A percentile compares a stretch with the other conserved stretches of the same genome.
Evolutionary conservation across 305 asterid species (phyloP).

Genomic region (Fraxinus ornus): DNA sequence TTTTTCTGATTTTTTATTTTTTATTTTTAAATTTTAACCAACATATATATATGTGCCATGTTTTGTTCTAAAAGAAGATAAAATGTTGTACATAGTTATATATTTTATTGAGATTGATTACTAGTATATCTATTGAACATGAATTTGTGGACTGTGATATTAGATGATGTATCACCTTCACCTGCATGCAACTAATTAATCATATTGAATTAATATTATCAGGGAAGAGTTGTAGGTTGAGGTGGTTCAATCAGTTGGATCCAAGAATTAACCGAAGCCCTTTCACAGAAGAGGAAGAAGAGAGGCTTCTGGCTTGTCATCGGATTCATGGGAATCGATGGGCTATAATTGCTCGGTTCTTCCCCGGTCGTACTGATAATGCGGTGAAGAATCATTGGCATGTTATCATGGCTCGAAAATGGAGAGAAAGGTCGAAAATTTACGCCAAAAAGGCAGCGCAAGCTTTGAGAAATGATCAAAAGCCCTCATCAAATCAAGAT

Average conservation of each 20-base stretch:
- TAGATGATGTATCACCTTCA: not conserved
- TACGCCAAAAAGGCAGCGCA: not conserved
- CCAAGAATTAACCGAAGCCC: constrained; percentile 79
- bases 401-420: constrained; percentile 74
- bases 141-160: not conserved
- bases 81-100: not conserved
- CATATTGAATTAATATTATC: not conserved
- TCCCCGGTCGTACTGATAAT: constrained; percentile 85
- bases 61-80: not conserved
- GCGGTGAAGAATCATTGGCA: constrained; percentile 92
- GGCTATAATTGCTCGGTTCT: constrained; percentile 73
- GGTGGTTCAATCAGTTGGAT: constrained; percentile 88
- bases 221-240: constrained; percentile 86
- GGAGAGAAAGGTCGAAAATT: constrained; percentile 54
- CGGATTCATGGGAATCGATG: constrained; percentile 72
- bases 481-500: constrained; percentile 31
- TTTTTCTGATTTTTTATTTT: not conserved
- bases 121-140: not conserved
- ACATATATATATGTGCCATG: too few relatives aligned
- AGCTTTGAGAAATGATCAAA: constrained; percentile 20
- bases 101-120: not conserved
- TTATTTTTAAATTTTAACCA: not conserved
- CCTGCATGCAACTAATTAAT: constrained; percentile 4
- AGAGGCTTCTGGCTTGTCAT: constrained; percentile 70
- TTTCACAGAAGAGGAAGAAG: constrained; percentile 78